Evolutionary conservation across 73 alveolate species (phyloP).

Genomic region (Diophrys appendiculata): DNA sequence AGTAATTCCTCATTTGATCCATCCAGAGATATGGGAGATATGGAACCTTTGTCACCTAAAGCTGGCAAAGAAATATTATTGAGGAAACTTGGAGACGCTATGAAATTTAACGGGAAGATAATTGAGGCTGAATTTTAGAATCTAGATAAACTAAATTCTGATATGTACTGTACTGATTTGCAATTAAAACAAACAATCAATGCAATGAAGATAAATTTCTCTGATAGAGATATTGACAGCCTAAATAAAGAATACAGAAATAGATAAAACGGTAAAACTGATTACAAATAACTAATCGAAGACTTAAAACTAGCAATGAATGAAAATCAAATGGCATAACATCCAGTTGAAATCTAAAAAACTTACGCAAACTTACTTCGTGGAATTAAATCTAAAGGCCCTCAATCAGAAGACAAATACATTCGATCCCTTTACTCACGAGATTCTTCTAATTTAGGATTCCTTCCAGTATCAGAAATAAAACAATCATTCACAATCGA

Average conservation of each 20-base stretch:
- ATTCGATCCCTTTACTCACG: neutral
- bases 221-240: neutral
- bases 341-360: no score
- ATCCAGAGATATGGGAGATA: no score
- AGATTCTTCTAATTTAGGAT: neutral
- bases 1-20: no score
- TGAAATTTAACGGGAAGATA: neutral
- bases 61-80: neutral
- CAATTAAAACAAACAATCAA: neutral
- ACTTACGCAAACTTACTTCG: no score
- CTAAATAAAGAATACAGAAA: neutral
- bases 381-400: neutral
- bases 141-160: neutral
- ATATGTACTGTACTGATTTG: neutral
- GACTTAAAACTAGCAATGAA: neutral
- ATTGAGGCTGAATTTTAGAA: neutral
- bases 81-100: neutral
- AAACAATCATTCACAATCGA: neutral
- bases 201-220: no score
- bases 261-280: no score
- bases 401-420: neutral
- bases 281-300: neutral
- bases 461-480: neutral
- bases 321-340: no score
- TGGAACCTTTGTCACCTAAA: no score